Base-by-base conservation (phyloP, 1,139 yeast species). In the Diutina rugosa region DNA sequence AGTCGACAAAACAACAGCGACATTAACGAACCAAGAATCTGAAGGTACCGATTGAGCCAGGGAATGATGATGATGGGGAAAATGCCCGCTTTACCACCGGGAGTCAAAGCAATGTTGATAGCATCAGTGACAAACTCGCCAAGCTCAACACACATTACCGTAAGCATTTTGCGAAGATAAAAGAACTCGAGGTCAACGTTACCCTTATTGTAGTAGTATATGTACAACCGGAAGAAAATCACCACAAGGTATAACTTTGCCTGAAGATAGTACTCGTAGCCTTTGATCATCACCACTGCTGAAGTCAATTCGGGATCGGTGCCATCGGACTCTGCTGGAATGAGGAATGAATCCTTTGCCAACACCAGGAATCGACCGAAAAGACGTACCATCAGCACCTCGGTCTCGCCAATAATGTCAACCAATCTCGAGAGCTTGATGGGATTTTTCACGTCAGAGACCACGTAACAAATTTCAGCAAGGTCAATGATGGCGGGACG, bases 181-280 rank as follows among this genome's bases (percentile, higher is more conserved):
- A 57, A 55, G 47, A 55, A 59, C 44, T 59, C 58, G 46, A 60
- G 52, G 16, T 55, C 55, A 4, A 32, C 46, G 48, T 60, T 53
- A 2, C 56, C 57, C 46, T 55, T 58, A 51, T 51, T 46, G 44
- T 57, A 55, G 56, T 58, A 61, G 56, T 59, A 59, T 14, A 58
- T 55, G 54, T 59, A 56, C 49, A 61, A 56, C 56, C 59, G 59
- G 56, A 55, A 59, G 38, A 56, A 56, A 18, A 58, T 51, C 30
- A 54, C 55, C 10, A 57, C 57, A 7, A 57, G 48, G 55, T 58
- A 59, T 5, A 59, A 10, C 47, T 56, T 56, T 4, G 58, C 21
- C 5, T 55, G 41, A 10, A 55, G 35, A n/a, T 55, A 59, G 14
- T 55, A 46, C 10, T 54, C 57, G 16, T 58, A 48, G 21, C 55